Evolutionary conservation across 139 green algal species (phyloP).

Genomic region (Pedinophyceae sp.): DNA sequence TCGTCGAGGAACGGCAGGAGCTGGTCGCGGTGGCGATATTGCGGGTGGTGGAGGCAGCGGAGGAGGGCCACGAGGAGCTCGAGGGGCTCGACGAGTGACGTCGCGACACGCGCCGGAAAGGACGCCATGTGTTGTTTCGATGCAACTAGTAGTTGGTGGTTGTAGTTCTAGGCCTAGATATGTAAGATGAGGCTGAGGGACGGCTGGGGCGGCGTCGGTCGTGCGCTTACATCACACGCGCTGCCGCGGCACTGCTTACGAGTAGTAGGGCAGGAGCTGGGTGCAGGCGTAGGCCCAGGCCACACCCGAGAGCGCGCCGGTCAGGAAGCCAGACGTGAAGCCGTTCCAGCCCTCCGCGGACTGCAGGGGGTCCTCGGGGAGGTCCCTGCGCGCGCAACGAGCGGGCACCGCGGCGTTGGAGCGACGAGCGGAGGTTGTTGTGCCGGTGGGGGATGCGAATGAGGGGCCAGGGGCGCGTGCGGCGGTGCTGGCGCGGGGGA

Average conservation of each 20-base stretch:
- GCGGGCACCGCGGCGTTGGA: not conserved
- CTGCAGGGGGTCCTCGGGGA: not conserved
- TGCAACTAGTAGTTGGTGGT: too few relatives aligned
- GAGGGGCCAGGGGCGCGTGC: not conserved
- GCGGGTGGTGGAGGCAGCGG: conserved; percentile 12
- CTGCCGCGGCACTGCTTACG: too few relatives aligned
- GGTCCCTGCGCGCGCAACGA: not conserved
- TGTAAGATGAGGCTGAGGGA: too few relatives aligned
- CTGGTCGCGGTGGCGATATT: conserved; percentile 29
- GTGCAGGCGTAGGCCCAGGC: conserved; percentile 78
- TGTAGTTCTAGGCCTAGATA: too few relatives aligned
- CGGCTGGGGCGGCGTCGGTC: too few relatives aligned
- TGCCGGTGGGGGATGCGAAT: too few relatives aligned
- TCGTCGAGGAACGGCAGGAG: conserved; percentile 48
- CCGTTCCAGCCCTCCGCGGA: conserved; percentile 44
- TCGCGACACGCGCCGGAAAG: too few relatives aligned
- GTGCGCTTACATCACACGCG: too few relatives aligned
- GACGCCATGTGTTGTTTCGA: too few relatives aligned
- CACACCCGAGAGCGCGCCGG: conserved; percentile 79
- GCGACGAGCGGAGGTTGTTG: too few relatives aligned
- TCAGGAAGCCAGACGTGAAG: conserved; percentile 76
- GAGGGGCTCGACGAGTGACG: too few relatives aligned
- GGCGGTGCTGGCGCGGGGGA: not conserved
- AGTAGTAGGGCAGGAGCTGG: conserved; percentile 68
- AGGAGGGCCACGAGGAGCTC: too few relatives aligned